Evolutionary conservation across 495 filamentous ascomycete genomes (phyloP).

Genomic region (Penicillium crystallinum): DNA sequence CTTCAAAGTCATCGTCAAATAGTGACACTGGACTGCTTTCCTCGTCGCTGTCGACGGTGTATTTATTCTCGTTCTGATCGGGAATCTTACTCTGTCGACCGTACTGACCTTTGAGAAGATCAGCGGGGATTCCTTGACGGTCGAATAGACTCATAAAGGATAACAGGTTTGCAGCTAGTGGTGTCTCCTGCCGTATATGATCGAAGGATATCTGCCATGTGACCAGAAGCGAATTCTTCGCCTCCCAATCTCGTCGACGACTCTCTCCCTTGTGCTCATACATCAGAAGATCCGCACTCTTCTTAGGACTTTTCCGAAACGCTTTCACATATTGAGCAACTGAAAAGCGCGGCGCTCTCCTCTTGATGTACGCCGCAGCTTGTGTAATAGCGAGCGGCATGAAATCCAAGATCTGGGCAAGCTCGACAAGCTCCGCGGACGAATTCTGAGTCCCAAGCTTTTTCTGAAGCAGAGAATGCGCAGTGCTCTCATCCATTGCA

Average conservation of each 20-base stretch:
- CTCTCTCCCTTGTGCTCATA: too few relatives aligned
- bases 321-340: too few relatives aligned
- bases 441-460: background rate
- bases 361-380: background rate
- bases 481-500: background rate
- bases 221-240: background rate
- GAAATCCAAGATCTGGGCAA: background rate
- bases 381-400: conserved; percentile 20
- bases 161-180: conserved; percentile 29
- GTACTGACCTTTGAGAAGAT: too few relatives aligned
- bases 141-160: conserved; percentile 43
- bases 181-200: conserved; percentile 27
- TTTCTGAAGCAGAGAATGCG: background rate
- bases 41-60: too few relatives aligned
- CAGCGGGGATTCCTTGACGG: conserved; percentile 29
- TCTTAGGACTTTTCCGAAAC: too few relatives aligned
- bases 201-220: conserved; percentile 48
- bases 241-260: background rate
- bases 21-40: too few relatives aligned
- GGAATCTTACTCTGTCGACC: too few relatives aligned
- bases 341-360: background rate
- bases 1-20: conserved; percentile 20
- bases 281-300: too few relatives aligned
- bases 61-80: too few relatives aligned
- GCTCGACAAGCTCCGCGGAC: background rate